Evolutionary conservation across 805 yeast species (phyloP).

Genomic region (Zygosaccharomyces kombuchaensis): DNA sequence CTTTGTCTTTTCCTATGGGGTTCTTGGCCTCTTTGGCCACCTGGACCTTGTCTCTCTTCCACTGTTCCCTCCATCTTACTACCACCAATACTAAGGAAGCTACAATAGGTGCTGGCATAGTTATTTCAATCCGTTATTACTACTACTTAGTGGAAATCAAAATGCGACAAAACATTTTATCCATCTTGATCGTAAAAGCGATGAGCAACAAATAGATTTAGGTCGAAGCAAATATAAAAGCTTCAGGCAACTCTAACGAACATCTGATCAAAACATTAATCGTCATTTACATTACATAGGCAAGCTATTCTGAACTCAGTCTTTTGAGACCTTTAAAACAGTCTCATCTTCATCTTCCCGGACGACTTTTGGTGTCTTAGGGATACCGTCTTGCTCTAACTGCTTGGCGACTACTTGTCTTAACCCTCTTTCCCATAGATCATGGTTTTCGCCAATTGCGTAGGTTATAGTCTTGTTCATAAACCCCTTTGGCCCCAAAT

Average conservation of each 20-base stretch:
- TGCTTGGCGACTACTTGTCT: slow-evolving; percentile 27
- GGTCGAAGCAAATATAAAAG: background rate
- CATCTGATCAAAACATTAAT: background rate
- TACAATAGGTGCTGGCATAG: slow-evolving; percentile 13
- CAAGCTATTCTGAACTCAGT: background rate
- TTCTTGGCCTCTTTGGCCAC: background rate
- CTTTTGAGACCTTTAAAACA: background rate
- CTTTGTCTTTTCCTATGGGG: background rate
- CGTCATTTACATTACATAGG: slow-evolving; percentile 2
- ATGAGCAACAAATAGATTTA: background rate
- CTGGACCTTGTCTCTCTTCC: slow-evolving; percentile 5
- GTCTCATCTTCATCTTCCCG: background rate
- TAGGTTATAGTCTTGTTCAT: slow-evolving; percentile 55
- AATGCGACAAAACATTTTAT: background rate
- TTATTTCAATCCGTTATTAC: background rate
- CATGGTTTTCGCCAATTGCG: slow-evolving; percentile 71
- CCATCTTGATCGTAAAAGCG: background rate
- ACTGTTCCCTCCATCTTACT: slow-evolving; percentile 8
- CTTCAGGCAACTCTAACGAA: background rate
- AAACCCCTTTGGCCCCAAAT: slow-evolving; percentile 55
- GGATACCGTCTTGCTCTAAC: slow-evolving; percentile 29
- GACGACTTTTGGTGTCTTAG: slow-evolving; percentile 14
- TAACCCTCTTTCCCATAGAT: slow-evolving; percentile 52
- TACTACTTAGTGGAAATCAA: background rate
- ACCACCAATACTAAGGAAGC: slow-evolving; percentile 9